Evolutionary conservation across 306 rosid genomes (phyloP).

Genomic region (Erythrophleum fordii): DNA sequence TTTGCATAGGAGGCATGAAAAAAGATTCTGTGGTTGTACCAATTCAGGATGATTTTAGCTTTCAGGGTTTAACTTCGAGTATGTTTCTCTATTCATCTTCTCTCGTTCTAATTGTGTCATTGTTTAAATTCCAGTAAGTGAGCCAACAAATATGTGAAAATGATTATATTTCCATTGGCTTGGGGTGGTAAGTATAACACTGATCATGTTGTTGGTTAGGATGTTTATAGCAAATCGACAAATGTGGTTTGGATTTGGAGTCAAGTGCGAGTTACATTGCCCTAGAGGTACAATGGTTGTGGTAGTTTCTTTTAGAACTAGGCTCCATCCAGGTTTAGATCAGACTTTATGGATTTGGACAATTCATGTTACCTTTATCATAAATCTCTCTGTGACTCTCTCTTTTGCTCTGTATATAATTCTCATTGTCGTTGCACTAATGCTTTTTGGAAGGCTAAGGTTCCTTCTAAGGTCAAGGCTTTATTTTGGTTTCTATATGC

Average conservation of each 20-base stretch:
- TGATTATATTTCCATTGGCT: background rate
- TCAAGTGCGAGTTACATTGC: background rate
- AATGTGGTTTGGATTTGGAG: background rate
- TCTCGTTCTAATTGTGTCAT: background rate
- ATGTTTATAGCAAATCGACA: background rate
- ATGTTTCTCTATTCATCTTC: background rate
- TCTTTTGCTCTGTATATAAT: background rate
- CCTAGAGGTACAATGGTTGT: background rate
- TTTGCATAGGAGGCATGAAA: background rate
- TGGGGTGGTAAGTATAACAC: background rate
- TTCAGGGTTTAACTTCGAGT: background rate
- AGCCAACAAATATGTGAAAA: constrained; percentile 11
- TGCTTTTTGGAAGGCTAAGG: background rate
- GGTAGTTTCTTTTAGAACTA: background rate
- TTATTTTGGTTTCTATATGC: background rate
- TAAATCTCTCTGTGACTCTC: background rate
- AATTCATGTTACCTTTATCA: background rate
- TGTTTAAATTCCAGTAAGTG: constrained; percentile 3
- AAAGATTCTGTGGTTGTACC: constrained; percentile 14
- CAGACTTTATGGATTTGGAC: background rate
- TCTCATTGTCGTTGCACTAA: background rate
- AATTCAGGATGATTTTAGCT: constrained; percentile 12
- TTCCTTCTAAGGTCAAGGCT: background rate
- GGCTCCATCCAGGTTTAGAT: constrained; percentile 3
- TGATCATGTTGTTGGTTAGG: background rate